These are phyloP conservation scores for Rutidosis leptorrhynchoides DNA, from an alignment of 129 eudicot species.

Conservation along the genomic window DNA sequence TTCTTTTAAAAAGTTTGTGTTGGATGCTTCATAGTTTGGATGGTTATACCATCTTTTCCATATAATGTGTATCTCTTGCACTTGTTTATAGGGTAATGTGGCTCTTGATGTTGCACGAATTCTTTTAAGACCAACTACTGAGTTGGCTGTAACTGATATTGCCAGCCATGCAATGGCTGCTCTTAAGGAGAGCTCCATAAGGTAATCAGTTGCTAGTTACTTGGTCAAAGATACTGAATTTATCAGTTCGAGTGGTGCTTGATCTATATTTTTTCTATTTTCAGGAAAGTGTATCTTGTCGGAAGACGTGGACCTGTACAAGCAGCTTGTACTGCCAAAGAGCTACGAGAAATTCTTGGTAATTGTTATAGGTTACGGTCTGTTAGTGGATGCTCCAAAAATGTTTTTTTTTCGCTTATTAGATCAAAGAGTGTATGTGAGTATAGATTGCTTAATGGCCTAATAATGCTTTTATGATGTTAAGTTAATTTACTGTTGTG, in stretches of 20 bases:
- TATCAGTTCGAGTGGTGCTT: conserved; percentile 8
- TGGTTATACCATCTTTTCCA: neutral
- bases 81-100: conserved; percentile 70
- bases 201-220: conserved; percentile 35
- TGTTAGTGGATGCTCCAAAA: neutral
- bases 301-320: conserved; percentile 98
- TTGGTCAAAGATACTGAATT: neutral
- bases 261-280: conserved; percentile 20
- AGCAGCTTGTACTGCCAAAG: conserved; percentile 98
- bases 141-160: conserved; percentile 81
- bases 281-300: conserved; percentile 86
- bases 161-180: conserved; percentile 71
- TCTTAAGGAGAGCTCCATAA: conserved; percentile 68
- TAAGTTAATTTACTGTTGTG: neutral
- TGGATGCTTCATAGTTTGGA: neutral
- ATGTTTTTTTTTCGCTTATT: conserved; percentile 1
- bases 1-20: too few relatives aligned
- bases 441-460: neutral
- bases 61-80: neutral
- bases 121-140: conserved; percentile 66
- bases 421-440: neutral
- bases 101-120: conserved; percentile 96
- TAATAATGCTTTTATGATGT: neutral
- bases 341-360: conserved; percentile 86
- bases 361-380: conserved; percentile 8